These are phyloP conservation scores for Litsea cubeba DNA, from an alignment of 164 flowering plant species.

Conservation along the genomic window DNA sequence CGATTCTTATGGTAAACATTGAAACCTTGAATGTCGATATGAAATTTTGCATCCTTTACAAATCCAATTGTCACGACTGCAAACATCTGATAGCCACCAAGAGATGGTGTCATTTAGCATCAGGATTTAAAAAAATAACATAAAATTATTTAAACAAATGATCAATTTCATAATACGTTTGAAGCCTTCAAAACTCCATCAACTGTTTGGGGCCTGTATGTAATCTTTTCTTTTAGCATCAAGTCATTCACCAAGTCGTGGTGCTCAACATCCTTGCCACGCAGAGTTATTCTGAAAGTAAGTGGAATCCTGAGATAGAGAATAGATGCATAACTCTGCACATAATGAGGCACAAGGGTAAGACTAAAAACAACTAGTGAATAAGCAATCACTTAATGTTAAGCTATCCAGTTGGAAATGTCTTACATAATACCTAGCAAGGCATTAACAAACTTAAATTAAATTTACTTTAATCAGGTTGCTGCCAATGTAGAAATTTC, in stretches of 20 bases:
- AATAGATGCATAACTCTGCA: conserved; percentile 90
- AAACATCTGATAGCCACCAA: conserved; percentile 35
- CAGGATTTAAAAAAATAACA: neutral
- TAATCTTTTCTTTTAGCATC: conserved; percentile 59
- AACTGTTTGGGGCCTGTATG: conserved; percentile 64
- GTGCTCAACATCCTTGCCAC: conserved; percentile 86
- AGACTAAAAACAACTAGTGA: neutral
- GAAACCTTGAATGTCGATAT: conserved; percentile 93
- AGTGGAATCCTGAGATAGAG: conserved; percentile 82
- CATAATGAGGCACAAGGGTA: neutral
- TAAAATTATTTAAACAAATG: neutral
- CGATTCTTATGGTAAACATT: conserved; percentile 96
- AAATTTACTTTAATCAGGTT: no score
- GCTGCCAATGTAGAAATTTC: no score
- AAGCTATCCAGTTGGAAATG: no score
- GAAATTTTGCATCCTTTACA: conserved; percentile 89
- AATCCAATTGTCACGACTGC: conserved; percentile 87
- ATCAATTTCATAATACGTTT: conserved; percentile 28
- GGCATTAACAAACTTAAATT: no score
- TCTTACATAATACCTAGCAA: no score
- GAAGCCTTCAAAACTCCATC: conserved; percentile 53
- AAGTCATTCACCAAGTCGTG: conserved; percentile 89
- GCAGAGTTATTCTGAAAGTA: conserved; percentile 70
- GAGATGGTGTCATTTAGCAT: neutral
- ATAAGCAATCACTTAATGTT: no score